phyloP scores from a whole-genome alignment of 495 filamentous ascomycete genomes.

The Penicillium alfredii region DNA sequence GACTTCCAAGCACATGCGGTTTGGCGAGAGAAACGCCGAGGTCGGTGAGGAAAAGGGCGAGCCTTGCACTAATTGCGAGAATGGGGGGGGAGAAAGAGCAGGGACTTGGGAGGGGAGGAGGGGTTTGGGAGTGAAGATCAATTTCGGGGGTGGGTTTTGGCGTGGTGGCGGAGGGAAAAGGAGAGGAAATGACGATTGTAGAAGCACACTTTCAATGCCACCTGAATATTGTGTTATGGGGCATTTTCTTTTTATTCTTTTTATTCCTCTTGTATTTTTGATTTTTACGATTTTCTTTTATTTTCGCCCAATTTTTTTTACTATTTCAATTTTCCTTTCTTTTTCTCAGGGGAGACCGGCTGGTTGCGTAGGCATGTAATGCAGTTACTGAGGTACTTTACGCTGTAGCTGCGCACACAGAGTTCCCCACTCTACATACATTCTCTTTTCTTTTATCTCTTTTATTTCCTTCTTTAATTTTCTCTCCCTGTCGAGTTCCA shows the following conservation, averaged over 20 bases:
- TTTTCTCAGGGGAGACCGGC: conserved; percentile 14
- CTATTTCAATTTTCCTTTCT: conserved; percentile 5
- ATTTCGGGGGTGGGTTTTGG: conserved; percentile 13
- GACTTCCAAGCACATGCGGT: neutral
- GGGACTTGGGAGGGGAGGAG: conserved; percentile 1
- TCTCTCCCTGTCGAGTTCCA: too few species aligned
- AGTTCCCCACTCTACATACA: conserved; percentile 9
- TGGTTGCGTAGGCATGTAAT: conserved; percentile 27
- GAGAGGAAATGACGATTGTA: too few species aligned
- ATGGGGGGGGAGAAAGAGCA: conserved; percentile 6
- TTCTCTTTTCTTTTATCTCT: too few species aligned
- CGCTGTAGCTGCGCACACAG: conserved; percentile 1
- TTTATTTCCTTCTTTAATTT: too few species aligned
- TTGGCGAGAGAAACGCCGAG: conserved; percentile 5
- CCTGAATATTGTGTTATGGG: too few species aligned
- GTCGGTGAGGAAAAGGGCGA: conserved; percentile 3
- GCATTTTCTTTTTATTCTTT: too few species aligned
- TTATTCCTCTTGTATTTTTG: conserved; percentile 1
- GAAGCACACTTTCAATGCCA: too few species aligned
- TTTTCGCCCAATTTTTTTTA: neutral
- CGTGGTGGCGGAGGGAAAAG: conserved; percentile 9
- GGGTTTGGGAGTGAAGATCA: conserved; percentile 24
- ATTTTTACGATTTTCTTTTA: neutral
- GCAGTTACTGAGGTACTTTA: conserved; percentile 8
- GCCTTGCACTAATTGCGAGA: conserved; percentile 8